Percentiles rank a stretch among this genome's conserved stretches.
phyloP scores from a whole-genome alignment of 257 asterid species.

The Nicotiana benthamiana region DNA sequence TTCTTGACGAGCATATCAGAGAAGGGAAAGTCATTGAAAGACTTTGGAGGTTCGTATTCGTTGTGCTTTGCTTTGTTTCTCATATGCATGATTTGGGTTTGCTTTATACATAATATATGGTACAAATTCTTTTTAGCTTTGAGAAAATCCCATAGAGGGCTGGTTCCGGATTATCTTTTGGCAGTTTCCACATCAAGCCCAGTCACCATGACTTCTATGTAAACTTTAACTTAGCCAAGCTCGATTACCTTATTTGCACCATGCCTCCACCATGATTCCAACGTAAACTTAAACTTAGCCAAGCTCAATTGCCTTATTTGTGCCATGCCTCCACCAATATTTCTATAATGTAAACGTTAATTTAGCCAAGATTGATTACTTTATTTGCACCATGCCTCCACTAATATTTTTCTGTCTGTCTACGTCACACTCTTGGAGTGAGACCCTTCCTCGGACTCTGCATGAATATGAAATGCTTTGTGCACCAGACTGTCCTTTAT shows the following conservation, averaged over 20 bases:
- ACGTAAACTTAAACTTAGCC: not conserved
- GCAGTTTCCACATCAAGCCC: not conserved
- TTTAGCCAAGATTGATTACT: not conserved
- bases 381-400: not conserved
- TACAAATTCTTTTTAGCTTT: not conserved
- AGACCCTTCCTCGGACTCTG: no score
- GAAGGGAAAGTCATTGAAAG: slow-evolving; percentile 67
- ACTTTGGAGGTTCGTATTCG: slow-evolving; percentile 80
- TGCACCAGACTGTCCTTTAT: no score
- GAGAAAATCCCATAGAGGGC: no score
- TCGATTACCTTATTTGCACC: not conserved
- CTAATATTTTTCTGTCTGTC: no score
- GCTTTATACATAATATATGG: not conserved
- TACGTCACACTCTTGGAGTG: no score
- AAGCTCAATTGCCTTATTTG: not conserved
- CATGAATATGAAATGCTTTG: no score
- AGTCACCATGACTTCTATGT: not conserved
- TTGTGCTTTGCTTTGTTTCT: not conserved
- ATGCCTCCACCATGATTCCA: not conserved
- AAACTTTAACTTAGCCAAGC: not conserved
- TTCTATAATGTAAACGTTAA: not conserved
- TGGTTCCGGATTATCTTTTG: not conserved
- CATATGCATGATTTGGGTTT: not conserved
- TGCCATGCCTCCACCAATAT: not conserved
- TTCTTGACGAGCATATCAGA: slow-evolving; percentile 72